Evolutionary conservation across 164 flowering plant genomes (phyloP).

Genomic region (Aristolochia contorta): DNA sequence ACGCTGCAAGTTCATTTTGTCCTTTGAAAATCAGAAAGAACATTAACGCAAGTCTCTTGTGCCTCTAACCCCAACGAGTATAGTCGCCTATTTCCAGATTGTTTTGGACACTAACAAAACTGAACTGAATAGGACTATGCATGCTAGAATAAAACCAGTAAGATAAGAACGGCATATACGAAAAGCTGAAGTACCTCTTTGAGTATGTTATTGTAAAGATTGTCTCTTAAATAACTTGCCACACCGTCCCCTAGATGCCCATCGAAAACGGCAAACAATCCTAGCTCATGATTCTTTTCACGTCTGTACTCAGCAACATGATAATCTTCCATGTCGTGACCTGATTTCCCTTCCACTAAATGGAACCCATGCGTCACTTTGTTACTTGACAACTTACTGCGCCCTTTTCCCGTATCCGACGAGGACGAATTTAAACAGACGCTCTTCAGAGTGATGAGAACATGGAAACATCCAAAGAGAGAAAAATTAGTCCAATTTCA

Average conservation of each 20-base stretch:
- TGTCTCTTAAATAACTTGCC: constrained; percentile 34
- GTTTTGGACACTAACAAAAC: too few species aligned
- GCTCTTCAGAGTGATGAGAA: constrained; percentile 15
- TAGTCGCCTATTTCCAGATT: too few species aligned
- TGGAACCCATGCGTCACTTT: constrained; percentile 45
- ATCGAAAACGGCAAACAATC: constrained; percentile 62
- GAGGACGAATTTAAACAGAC: constrained; percentile 33
- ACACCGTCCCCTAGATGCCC: constrained; percentile 63
- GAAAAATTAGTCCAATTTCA: neutral
- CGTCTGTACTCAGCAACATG: constrained; percentile 47
- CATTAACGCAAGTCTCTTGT: neutral
- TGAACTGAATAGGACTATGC: neutral
- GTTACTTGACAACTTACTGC: constrained; percentile 28
- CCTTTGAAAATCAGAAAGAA: too few species aligned
- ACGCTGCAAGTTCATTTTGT: too few species aligned
- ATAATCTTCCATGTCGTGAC: constrained; percentile 69
- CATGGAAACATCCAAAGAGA: constrained; percentile 1
- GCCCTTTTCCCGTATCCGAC: constrained; percentile 51
- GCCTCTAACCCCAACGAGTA: neutral
- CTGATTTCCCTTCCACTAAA: constrained; percentile 54
- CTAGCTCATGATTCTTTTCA: constrained; percentile 38
- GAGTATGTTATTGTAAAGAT: constrained; percentile 54
- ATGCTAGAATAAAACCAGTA: neutral
- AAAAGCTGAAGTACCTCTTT: constrained; percentile 30
- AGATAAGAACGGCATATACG: neutral